Evolutionary conservation across 306 rosid genomes (phyloP).

Genomic region (Quercus suber): DNA sequence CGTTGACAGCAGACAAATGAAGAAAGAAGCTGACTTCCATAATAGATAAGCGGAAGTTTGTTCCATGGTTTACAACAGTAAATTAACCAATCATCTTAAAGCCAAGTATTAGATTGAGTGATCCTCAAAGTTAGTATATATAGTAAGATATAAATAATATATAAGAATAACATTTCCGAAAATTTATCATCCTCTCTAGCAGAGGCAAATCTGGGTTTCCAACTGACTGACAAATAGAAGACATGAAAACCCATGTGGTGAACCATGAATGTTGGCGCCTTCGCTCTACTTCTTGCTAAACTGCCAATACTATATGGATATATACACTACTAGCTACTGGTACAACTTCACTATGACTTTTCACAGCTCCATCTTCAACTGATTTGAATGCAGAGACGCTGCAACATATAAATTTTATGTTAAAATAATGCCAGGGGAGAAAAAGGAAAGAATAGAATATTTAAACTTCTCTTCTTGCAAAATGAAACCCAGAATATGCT

Average conservation of each 20-base stretch:
- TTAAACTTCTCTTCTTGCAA: slow-evolving; percentile 3
- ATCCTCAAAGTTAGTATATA: slow-evolving; percentile 51
- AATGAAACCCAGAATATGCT: neutral
- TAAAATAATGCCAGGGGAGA: neutral
- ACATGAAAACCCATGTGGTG: slow-evolving; percentile 37
- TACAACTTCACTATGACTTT: slow-evolving; percentile 31
- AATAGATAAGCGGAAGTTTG: slow-evolving; percentile 26
- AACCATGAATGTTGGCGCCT: slow-evolving; percentile 31
- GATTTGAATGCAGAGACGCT: slow-evolving; percentile 78
- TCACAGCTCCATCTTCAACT: slow-evolving; percentile 91
- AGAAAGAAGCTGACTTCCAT: slow-evolving; percentile 32
- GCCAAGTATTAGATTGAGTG: slow-evolving; percentile 47
- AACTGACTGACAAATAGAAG: slow-evolving; percentile 49
- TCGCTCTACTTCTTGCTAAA: slow-evolving; percentile 49
- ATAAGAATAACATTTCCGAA: slow-evolving; percentile 43
- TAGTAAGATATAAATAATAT: slow-evolving; percentile 25
- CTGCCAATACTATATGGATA: slow-evolving; percentile 63
- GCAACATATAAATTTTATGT: slow-evolving; percentile 32
- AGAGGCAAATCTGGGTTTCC: slow-evolving; percentile 47
- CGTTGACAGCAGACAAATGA: slow-evolving; percentile 25
- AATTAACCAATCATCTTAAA: slow-evolving; percentile 47
- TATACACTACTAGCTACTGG: slow-evolving; percentile 62
- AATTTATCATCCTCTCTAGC: slow-evolving; percentile 47
- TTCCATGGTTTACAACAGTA: slow-evolving; percentile 55
- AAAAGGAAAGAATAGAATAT: neutral